Percentiles rank a stretch among this genome's conserved stretches.
Conservation (phyloP, 345 rosid genomes). For the Draba incana region DNA sequence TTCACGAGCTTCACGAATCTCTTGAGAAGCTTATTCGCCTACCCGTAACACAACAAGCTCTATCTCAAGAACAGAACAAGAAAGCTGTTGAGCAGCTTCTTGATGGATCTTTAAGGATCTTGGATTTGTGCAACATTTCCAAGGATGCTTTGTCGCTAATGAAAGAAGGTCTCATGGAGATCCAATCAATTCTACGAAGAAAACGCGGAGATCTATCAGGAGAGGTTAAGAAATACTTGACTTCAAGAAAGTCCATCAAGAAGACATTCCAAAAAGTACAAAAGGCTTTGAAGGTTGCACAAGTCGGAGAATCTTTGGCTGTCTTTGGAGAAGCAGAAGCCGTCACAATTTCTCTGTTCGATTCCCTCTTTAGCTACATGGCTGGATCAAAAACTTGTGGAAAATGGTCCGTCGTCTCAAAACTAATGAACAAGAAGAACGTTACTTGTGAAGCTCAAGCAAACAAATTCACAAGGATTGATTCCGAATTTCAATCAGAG, state of each 20-base stretch:
- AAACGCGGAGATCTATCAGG: slow-evolving; percentile 10
- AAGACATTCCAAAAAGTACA: slow-evolving; percentile 31
- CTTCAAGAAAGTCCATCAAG: slow-evolving; percentile 23
- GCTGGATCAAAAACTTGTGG: slow-evolving; percentile 23
- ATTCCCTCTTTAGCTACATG: slow-evolving; percentile 40
- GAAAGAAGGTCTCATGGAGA: slow-evolving; percentile 34
- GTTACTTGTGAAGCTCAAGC: not conserved
- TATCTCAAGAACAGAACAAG: slow-evolving; percentile 35
- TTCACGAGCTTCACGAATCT: slow-evolving; percentile 40
- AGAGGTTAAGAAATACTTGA: slow-evolving; percentile 35
- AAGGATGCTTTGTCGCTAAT: slow-evolving; percentile 43
- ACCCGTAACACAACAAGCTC: slow-evolving; percentile 30
- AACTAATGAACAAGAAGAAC: slow-evolving; percentile 23
- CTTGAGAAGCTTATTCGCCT: slow-evolving; percentile 37
- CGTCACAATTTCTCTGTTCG: slow-evolving; percentile 28
- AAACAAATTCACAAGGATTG: slow-evolving; percentile 33
- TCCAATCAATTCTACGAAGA: slow-evolving; percentile 40
- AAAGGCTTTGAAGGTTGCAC: slow-evolving; percentile 6
- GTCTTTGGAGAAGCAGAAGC: slow-evolving; percentile 40
- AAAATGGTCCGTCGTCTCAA: slow-evolving; percentile 26
- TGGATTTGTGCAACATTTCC: slow-evolving; percentile 38
- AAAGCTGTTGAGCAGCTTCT: slow-evolving; percentile 36
- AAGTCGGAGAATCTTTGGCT: slow-evolving; percentile 13
- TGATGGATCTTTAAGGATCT: slow-evolving; percentile 41
- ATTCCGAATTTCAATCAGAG: slow-evolving; percentile 22